Conservation (phyloP, 164 flowering plant species). For the Aristolochia fimbriata region DNA sequence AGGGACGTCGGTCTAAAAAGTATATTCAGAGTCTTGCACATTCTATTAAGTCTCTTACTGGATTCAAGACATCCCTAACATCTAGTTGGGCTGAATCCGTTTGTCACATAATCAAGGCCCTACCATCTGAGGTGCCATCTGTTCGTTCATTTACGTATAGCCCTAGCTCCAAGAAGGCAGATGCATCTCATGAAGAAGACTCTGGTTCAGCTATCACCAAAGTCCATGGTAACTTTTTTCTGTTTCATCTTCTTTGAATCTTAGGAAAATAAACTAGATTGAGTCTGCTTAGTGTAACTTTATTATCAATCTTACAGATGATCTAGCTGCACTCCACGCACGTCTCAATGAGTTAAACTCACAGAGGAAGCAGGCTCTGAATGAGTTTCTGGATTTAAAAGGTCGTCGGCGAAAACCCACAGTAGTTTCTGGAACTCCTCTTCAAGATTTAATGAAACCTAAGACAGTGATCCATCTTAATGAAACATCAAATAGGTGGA, state of each 20-base stretch:
- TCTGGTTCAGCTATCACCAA: conserved; percentile 11
- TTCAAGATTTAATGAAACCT: not conserved
- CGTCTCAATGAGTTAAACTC: conserved; percentile 23
- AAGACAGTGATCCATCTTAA: not conserved
- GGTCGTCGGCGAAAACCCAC: conserved; percentile 15
- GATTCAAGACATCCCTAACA: conserved; percentile 31
- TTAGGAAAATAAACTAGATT: not conserved
- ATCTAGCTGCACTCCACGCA: conserved; percentile 20
- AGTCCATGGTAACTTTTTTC: conserved; percentile 18
- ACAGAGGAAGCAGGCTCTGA: conserved; percentile 32
- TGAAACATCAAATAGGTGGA: not conserved
- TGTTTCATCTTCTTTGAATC: not conserved
- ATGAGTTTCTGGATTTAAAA: conserved; percentile 46
- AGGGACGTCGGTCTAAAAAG: conserved; percentile 19
- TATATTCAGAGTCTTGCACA: conserved; percentile 26
- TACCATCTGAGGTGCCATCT: conserved; percentile 17
- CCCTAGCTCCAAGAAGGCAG: not conserved
- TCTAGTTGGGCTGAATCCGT: conserved; percentile 43
- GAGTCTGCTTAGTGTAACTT: not conserved
- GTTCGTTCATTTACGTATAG: conserved; percentile 2
- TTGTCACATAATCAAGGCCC: conserved; percentile 26
- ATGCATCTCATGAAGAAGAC: conserved; percentile 10
- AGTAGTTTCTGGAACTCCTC: not conserved
- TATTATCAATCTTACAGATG: conserved; percentile 22
- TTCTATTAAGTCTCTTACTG: conserved; percentile 35